Percentiles rank a stretch among this genome's conserved stretches.
phyloP scores from a whole-genome alignment of 1,139 yeast genomes.

The Blastobotrys malaysiensis region DNA sequence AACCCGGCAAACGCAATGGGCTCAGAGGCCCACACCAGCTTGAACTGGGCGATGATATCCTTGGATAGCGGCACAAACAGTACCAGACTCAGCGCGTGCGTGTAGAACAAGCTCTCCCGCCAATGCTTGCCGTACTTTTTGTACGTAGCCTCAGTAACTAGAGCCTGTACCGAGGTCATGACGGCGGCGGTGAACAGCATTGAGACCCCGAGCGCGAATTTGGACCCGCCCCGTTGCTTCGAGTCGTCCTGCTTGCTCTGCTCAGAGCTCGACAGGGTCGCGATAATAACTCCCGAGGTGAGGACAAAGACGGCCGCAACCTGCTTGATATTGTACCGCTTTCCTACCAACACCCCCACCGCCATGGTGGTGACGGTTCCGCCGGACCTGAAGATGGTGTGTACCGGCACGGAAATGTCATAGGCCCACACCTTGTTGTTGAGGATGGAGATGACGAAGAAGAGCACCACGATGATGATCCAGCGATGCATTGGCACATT shows the following conservation, averaged over 20 bases:
- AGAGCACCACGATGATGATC: conserved; percentile 45
- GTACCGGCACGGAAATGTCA: conserved; percentile 60
- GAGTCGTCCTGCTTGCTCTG: background rate
- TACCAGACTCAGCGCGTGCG: conserved; percentile 54
- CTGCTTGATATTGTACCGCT: conserved; percentile 44
- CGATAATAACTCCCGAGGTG: conserved; percentile 52
- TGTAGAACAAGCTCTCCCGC: conserved; percentile 60
- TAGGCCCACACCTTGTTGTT: conserved; percentile 57
- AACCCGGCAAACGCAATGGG: background rate
- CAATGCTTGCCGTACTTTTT: conserved; percentile 49
- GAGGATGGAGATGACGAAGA: conserved; percentile 47
- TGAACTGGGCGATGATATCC: conserved; percentile 16
- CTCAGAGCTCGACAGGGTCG: conserved; percentile 34
- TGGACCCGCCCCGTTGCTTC: background rate
- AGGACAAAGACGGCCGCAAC: conserved; percentile 47
- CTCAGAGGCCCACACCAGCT: conserved; percentile 3
- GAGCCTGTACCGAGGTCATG: conserved; percentile 50
- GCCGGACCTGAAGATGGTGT: conserved; percentile 61
- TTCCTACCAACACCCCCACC: conserved; percentile 47
- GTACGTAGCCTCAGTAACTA: conserved; percentile 49
- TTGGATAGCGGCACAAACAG: conserved; percentile 40
- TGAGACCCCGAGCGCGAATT: conserved; percentile 37
- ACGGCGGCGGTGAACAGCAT: conserved; percentile 45
- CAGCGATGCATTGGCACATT: conserved; percentile 47
- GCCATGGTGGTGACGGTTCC: conserved; percentile 60